Evolutionary conservation across 768 basidiomycete species (phyloP), one percentile per base, ranked within the genome.

Genomic region (Boletus subparvulus): DNA sequence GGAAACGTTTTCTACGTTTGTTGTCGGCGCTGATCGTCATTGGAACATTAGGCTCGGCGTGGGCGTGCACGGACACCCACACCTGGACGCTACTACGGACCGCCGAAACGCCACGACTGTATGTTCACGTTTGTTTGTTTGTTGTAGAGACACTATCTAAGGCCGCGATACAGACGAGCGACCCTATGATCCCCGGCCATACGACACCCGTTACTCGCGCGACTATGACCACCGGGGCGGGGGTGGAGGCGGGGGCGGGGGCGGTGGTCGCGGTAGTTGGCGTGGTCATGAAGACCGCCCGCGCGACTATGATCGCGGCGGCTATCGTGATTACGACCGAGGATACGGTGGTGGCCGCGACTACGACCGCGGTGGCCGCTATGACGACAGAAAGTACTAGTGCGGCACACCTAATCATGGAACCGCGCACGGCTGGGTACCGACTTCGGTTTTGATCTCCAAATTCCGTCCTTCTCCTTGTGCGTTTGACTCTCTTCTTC

Each of bases 31-130:
- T 63, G 14, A 45, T 52, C 35, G 6, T 51, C 48, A 19, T 50
- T 63, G 26, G 8, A 54, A 56, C 21, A 53, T 26, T 41, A 92
- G 92, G 93, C 93, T 61, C 89, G 92, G 49, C 88, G 92, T 62
- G 93, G 89, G 54, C 87, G 93, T 59, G 93, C 92, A 17, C 81
- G 93, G 61, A 91, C 93, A 13, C 90, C 96, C 3, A 99, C 96
- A 7, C 96, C 96, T 4, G 96, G 96, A 28, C 78, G 89, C 51
- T 99, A 99, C 81, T 92, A 91, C 60, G 95, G 94, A 0, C 92
- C 94, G 46, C 92, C 94, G 43, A 94, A 95, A 76, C 82, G 90
- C 39, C 75, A 77, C 56, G 86, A 88, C 59, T 71, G 87, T 87
- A 64, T 56, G 81, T 72, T 32, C 48, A 16, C n/a, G n/a, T n/a